Conservation (phyloP, 1,284 basidiomycete genomes). For the Pulveroboletus sp. region DNA sequence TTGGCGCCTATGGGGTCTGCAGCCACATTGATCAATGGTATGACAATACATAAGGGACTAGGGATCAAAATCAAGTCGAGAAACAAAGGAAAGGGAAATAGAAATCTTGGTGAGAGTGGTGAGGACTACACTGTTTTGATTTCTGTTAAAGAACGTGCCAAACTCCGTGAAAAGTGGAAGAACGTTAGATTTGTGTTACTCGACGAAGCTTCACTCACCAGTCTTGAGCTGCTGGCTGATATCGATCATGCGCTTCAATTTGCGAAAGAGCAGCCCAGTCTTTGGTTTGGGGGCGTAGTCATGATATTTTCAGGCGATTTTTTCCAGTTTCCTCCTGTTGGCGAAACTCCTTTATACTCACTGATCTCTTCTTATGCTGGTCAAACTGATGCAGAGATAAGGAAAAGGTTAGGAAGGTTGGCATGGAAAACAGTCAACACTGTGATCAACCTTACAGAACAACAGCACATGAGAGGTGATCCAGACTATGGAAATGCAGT, state of each 20-base stretch:
- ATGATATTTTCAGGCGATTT: slow-evolving; percentile 19
- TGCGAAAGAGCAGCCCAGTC: slow-evolving; percentile 10
- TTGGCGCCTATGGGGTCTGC: slow-evolving; percentile 1
- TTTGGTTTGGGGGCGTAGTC: slow-evolving; percentile 4
- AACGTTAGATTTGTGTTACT: neutral
- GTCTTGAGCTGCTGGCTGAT: neutral
- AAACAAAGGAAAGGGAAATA: slow-evolving; percentile 3
- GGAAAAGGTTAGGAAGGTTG: slow-evolving; percentile 7
- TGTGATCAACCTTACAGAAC: slow-evolving; percentile 26
- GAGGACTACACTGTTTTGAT: neutral
- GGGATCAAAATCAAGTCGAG: slow-evolving; percentile 2
- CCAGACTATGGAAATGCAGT: slow-evolving; percentile 19
- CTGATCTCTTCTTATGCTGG: slow-evolving; percentile 16
- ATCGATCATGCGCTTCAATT: slow-evolving; percentile 18
- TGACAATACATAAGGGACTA: slow-evolving; percentile 1
- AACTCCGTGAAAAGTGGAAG: neutral
- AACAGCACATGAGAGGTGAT: slow-evolving; percentile 31
- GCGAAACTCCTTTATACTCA: slow-evolving; percentile 25
- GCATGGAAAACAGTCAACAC: slow-evolving; percentile 29
- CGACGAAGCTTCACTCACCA: neutral
- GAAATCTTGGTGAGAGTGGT: accelerated
- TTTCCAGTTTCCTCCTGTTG: slow-evolving; percentile 20
- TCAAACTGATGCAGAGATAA: slow-evolving; percentile 9
- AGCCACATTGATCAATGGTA: neutral
- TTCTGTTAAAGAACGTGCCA: neutral